phyloP scores from a whole-genome alignment of 352 stramenopile species.

The Pythium coloratum region DNA sequence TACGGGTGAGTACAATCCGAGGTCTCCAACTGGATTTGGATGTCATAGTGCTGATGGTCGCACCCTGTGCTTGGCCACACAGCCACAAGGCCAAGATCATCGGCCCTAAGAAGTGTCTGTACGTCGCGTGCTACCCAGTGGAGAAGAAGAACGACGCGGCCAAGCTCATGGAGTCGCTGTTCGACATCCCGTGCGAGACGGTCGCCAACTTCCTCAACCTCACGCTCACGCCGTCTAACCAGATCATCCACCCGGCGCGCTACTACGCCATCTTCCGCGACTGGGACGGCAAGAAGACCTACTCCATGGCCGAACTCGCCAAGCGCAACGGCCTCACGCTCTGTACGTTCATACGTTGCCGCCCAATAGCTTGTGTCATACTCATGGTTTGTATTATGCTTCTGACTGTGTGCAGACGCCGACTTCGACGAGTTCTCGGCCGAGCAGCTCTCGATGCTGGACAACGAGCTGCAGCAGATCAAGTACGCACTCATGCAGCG shows the following conservation, averaged over 20 bases:
- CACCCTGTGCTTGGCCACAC: neutral
- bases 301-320: slow-evolving; percentile 81
- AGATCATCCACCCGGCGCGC: slow-evolving; percentile 92
- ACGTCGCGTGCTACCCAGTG: slow-evolving; percentile 90
- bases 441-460: slow-evolving; percentile 89
- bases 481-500: slow-evolving; percentile 88
- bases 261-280: slow-evolving; percentile 94
- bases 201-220: slow-evolving; percentile 93
- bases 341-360: slow-evolving; percentile 46
- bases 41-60: neutral
- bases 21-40: no score
- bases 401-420: slow-evolving; percentile 49
- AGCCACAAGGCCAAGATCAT: slow-evolving; percentile 90
- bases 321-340: slow-evolving; percentile 87
- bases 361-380: no score
- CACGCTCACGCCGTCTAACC: slow-evolving; percentile 92
- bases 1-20: slow-evolving; percentile 50
- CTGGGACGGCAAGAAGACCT: slow-evolving; percentile 90
- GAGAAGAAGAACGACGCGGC: slow-evolving; percentile 80
- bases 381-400: no score
- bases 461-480: slow-evolving; percentile 93
- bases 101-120: slow-evolving; percentile 89
- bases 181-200: slow-evolving; percentile 90
- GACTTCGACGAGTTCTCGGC: slow-evolving; percentile 93
- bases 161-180: slow-evolving; percentile 83